Conservation (phyloP, 768 basidiomycete species). For the Thelephora aurantiotincta region DNA sequence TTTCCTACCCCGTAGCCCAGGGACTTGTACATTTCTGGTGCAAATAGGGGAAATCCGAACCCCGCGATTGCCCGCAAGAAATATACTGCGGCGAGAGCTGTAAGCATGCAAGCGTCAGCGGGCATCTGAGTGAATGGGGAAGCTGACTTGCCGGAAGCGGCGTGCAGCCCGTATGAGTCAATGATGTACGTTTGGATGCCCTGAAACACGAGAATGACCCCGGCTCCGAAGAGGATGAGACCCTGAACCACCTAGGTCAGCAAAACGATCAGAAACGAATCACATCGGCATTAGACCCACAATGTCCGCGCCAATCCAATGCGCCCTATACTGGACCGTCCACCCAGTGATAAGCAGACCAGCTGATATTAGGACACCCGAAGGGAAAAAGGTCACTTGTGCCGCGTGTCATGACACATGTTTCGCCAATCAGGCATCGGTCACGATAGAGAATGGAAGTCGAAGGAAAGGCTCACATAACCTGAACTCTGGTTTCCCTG, state of each 20-base stretch:
- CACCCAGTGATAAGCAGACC: slow-evolving; percentile 64
- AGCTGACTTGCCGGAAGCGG: slow-evolving; percentile 41
- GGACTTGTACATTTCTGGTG: slow-evolving; percentile 46
- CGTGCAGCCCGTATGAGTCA: slow-evolving; percentile 49
- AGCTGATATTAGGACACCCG: slow-evolving; percentile 43
- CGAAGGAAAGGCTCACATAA: slow-evolving; percentile 21
- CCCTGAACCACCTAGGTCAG: slow-evolving; percentile 25
- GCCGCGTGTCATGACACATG: neutral
- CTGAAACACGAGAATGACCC: slow-evolving; percentile 46
- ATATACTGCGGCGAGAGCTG: slow-evolving; percentile 51
- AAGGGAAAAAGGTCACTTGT: slow-evolving; percentile 44
- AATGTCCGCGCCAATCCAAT: slow-evolving; percentile 63
- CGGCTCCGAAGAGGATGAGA: slow-evolving; percentile 39
- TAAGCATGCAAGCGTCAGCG: slow-evolving; percentile 3
- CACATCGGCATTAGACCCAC: slow-evolving; percentile 21
- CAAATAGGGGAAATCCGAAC: slow-evolving; percentile 71
- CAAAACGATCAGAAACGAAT: neutral
- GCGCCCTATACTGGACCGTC: slow-evolving; percentile 38
- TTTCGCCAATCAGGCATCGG: neutral
- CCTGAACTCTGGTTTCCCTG: slow-evolving; percentile 39
- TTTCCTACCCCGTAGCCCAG: slow-evolving; percentile 61
- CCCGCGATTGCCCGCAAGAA: slow-evolving; percentile 53
- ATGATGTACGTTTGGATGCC: slow-evolving; percentile 54
- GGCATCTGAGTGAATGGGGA: neutral
- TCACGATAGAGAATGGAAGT: neutral